phyloP scores from a whole-genome alignment of 352 stramenopile genomes.

The Phytophthora uliginosa region DNA sequence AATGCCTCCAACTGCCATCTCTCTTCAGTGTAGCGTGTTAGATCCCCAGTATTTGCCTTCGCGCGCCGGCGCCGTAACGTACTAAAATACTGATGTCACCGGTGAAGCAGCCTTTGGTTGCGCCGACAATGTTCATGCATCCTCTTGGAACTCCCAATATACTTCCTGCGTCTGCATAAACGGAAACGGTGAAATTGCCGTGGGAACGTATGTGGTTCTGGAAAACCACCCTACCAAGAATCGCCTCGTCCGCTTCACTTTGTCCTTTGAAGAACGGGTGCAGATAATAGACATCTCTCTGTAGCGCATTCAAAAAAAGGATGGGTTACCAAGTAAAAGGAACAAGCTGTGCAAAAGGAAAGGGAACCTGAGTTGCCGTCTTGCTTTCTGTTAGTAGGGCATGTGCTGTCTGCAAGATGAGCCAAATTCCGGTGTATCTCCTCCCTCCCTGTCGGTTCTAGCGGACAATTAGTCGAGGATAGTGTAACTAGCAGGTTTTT shows the following conservation, averaged over 20 bases:
- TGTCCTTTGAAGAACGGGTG: constrained; percentile 88
- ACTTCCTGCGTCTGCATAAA: constrained; percentile 67
- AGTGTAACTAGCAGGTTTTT: background rate
- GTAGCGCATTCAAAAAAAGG: background rate
- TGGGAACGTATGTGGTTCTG: background rate
- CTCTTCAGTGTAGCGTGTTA: constrained; percentile 39
- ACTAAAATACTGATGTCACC: constrained; percentile 68
- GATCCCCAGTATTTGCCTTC: background rate
- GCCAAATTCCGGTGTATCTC: constrained; percentile 87
- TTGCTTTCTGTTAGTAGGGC: constrained; percentile 79
- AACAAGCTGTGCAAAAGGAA: background rate
- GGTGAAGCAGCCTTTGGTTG: constrained; percentile 83
- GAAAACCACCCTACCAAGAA: constrained; percentile 58
- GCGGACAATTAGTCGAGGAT: background rate
- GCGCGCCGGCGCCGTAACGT: background rate
- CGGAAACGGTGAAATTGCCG: background rate
- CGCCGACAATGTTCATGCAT: constrained; percentile 86
- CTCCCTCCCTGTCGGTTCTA: constrained; percentile 75
- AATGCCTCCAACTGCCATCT: constrained; percentile 67
- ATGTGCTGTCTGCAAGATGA: constrained; percentile 85
- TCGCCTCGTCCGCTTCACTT: constrained; percentile 85
- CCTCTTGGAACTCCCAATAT: constrained; percentile 76
- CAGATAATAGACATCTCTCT: constrained; percentile 90
- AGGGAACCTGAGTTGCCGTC: constrained; percentile 79
- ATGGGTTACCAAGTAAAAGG: background rate